Evolutionary conservation across 306 rosid genomes (phyloP).

Genomic region (Acacia crassicarpa): DNA sequence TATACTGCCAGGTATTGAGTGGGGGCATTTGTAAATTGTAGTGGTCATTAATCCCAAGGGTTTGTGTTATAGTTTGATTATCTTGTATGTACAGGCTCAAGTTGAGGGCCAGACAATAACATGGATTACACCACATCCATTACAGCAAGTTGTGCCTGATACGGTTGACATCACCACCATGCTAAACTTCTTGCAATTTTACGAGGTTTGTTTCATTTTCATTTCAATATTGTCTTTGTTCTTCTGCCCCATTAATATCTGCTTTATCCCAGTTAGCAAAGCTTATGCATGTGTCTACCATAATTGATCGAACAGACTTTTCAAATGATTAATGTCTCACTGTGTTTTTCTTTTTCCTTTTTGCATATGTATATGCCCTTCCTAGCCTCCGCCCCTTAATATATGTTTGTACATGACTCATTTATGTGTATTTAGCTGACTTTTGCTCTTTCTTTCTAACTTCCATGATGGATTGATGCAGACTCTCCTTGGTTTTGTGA

Average conservation of each 20-base stretch:
- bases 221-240: conserved; percentile 7
- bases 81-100: conserved; percentile 65
- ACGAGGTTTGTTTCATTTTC: conserved; percentile 56
- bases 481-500: conserved; percentile 79
- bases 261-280: not conserved
- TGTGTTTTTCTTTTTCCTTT: not conserved
- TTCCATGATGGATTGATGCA: conserved; percentile 32
- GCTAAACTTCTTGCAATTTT: conserved; percentile 75
- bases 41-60: not conserved
- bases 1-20: conserved; percentile 78
- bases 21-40: not conserved
- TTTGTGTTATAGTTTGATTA: not conserved
- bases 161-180: conserved; percentile 75
- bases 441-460: conserved; percentile 9
- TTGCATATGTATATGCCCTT: conserved; percentile 6
- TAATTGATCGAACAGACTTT: not conserved
- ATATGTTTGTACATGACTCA: not conserved
- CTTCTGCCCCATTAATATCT: not conserved
- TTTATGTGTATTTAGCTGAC: not conserved
- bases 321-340: not conserved
- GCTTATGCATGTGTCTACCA: not conserved
- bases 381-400: not conserved
- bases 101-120: conserved; percentile 80
- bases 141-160: conserved; percentile 85
- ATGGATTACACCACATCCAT: conserved; percentile 90